Base-by-base conservation (phyloP, 345 rosid species). In the Eucalyptus paniculata region DNA sequence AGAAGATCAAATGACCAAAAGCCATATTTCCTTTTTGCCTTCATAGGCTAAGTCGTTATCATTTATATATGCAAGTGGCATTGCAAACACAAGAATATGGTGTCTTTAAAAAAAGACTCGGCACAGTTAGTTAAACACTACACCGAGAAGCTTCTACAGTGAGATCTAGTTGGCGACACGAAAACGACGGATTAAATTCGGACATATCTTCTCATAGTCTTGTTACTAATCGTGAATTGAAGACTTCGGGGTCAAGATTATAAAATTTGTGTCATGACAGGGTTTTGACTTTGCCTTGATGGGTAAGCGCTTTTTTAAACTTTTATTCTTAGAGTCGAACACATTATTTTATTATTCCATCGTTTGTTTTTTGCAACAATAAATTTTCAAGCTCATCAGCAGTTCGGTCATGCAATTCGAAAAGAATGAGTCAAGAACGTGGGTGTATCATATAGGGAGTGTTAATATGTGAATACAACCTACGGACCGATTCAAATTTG, bases 401-500 rank as follows among this genome's bases (percentile, higher is more conserved):
- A 34, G 14, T 72, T 19, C 82, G 24, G 37, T 72, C 82, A 72
- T 40, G 45, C 82, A 72, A 72, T 37, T 72, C 12, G 82, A 37
- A 72, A 72, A 34, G 45, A 69, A 69, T 34, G 45, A 72, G 82
- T 72, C 45, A 5, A 37, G 23, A 37, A 72, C 7, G 82, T 37
- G 72, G 9, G 72, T 30, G 23, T 24, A 58, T 58, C 60, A 58
- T 26, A 58, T 58, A 58, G n/a, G 17, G 34, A 62, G 72, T 62
- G 9, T 13, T 13, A 62, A 1, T 30, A 30, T 62, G 72, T 62
- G 72, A 13, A 30, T 62, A 30, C 34, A 30, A 30, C 72, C 18
- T 13, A 93, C 0, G 95, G 94, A 67, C 95, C 94, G 4, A 72
- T 95, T 50, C 96, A 94, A 82, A 89, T 94, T n/a, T 88, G 93